Percentiles rank a stretch among this genome's conserved stretches.
Conservation (phyloP, 441 rosid species). For the Populus hybrid region DNA sequence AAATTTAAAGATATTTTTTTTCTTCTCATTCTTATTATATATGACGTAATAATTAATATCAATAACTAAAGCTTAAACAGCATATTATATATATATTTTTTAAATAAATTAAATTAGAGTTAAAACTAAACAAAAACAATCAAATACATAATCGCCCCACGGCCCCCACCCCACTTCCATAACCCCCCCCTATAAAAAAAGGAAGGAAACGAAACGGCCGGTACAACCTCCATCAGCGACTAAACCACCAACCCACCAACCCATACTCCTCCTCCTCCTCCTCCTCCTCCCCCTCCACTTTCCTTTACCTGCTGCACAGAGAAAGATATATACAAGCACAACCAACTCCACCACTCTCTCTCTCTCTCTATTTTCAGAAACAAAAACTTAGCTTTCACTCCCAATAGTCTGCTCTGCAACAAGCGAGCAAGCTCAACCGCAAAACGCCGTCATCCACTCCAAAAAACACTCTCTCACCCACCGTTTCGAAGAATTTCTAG, state of each 20-base stretch:
- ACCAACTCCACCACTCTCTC: slow-evolving; percentile 4
- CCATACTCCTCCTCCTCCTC: not conserved
- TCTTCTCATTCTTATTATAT: too few species aligned
- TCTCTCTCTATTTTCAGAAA: not conserved
- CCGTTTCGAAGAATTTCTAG: not conserved
- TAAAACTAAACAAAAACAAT: not conserved
- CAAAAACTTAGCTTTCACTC: slow-evolving; percentile 31
- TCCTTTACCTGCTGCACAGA: not conserved
- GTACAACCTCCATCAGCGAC: slow-evolving; percentile 34
- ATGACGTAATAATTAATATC: too few species aligned
- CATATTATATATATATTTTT: too few species aligned
- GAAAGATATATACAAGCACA: not conserved
- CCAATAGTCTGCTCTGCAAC: slow-evolving; percentile 6
- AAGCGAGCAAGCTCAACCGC: not conserved
- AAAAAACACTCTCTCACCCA: not conserved
- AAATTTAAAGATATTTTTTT: too few species aligned
- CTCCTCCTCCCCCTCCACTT: not conserved
- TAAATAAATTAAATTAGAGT: not conserved
- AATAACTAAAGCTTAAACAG: not conserved
- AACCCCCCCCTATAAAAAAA: not conserved
- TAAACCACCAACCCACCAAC: slow-evolving; percentile 2
- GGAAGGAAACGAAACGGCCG: slow-evolving; percentile 24
- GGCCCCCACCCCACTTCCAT: not conserved
- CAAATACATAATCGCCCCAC: not conserved
- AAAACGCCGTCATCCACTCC: not conserved